phyloP scores from a whole-genome alignment of 1,139 yeast species.

The Saccharomyces hybrid region DNA sequence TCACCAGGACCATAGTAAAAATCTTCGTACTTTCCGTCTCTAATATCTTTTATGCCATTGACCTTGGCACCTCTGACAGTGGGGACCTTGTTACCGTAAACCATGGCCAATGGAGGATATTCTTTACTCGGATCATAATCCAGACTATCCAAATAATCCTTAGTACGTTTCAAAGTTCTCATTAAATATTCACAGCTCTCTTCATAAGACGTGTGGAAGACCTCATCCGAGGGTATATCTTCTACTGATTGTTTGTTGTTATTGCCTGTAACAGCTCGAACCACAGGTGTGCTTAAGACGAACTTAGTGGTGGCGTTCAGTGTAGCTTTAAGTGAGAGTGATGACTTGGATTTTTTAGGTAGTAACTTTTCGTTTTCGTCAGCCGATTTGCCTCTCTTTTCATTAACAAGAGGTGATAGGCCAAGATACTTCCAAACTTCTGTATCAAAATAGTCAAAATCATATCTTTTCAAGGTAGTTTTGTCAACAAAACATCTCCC shows the following conservation, averaged over 20 bases:
- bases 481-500: slow-evolving; percentile 67
- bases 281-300: slow-evolving; percentile 5
- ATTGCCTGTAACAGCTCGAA: slow-evolving; percentile 2
- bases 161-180: slow-evolving; percentile 55
- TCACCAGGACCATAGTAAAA: slow-evolving; percentile 87
- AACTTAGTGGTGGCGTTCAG: slow-evolving; percentile 9
- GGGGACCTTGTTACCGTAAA: slow-evolving; percentile 75
- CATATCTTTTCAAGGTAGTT: slow-evolving; percentile 48
- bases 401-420: slow-evolving; percentile 64
- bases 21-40: slow-evolving; percentile 63
- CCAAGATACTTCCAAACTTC: slow-evolving; percentile 73
- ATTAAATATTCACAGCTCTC: slow-evolving; percentile 59
- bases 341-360: background rate
- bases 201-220: slow-evolving; percentile 39
- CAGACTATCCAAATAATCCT: slow-evolving; percentile 50
- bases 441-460: slow-evolving; percentile 71
- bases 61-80: slow-evolving; percentile 77
- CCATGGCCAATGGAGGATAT: slow-evolving; percentile 78
- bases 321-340: slow-evolving; percentile 1
- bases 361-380: slow-evolving; percentile 7
- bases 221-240: slow-evolving; percentile 11
- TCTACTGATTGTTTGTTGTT: slow-evolving; percentile 9
- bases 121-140: slow-evolving; percentile 42
- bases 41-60: slow-evolving; percentile 46
- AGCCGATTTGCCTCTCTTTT: slow-evolving; percentile 30